Base-by-base conservation (phyloP, 2,329 filamentous ascomycete genomes). In the Aspergillus felis region DNA sequence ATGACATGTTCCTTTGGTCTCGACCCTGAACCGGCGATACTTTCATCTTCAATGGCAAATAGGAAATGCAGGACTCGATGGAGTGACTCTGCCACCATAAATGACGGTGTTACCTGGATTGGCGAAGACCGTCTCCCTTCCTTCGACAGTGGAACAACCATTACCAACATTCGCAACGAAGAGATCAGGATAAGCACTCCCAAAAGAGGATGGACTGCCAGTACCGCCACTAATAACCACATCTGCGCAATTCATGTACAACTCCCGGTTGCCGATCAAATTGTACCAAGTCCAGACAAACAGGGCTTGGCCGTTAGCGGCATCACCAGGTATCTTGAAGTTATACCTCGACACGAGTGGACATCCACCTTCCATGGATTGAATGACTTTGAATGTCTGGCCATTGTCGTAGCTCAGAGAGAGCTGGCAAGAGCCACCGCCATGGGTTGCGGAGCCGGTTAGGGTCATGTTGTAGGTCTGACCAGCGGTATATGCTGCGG, bases 221-320 rank as follows among this genome's bases (percentile, higher is more conserved):
- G 50, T 54, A 1, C 56, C 56, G 10, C 66, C 68, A 6, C 70
- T 64, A 29, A 91, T 85, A 61, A 81, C 82, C 66, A 91, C 81
- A 42, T 82, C 78, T 5, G 88, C 88, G 70, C 89, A 92, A 74
- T 90, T 89, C 86, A 90, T 90, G 80, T 92, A 92, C 82, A 88
- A 88, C 72, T 92, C 89, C 53, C 88, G 81, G 75, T 91, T 90
- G 25, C 89, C 88, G 44, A 87, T 74, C 59, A 84, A 74, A 77
- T 90, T 90, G 76, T 88, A 86, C 86, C 86, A 89, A 41, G 85
- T 85, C 89, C 89, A 91, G 48, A 84, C 84, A 56, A 91, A 82
- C 55, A 91, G 70, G 61, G 84, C 86, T 25, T 84, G 65, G 20
- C 81, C 70, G 77, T 79, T 57, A 24, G 84, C 82, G 6, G 83